phyloP scores from a whole-genome alignment of 257 asterid species.

The Capsicum rhomboideum region DNA sequence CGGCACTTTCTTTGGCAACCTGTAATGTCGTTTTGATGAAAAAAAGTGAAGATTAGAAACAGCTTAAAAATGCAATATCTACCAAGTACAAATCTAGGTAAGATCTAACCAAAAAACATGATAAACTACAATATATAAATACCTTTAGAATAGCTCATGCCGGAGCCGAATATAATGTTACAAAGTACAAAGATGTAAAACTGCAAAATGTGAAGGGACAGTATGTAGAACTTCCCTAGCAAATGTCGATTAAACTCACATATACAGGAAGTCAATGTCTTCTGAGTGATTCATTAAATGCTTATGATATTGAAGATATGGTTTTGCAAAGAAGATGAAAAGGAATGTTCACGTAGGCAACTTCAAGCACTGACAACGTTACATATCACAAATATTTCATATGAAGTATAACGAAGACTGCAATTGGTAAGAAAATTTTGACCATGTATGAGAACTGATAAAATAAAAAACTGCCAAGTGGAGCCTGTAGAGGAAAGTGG shows the following conservation, averaged over 20 bases:
- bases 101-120: not conserved
- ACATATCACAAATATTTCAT: not conserved
- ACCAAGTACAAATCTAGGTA: not conserved
- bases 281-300: not conserved
- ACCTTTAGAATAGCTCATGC: not conserved
- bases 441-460: not conserved
- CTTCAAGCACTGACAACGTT: not conserved
- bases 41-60: not conserved
- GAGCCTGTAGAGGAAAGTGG: not conserved
- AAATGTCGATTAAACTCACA: not conserved
- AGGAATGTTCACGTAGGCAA: not conserved
- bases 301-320: not conserved
- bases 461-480: not conserved
- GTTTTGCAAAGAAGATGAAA: not conserved
- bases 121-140: not conserved
- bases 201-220: not conserved
- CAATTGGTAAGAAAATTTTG: not conserved
- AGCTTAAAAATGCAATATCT: not conserved
- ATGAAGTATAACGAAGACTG: not conserved
- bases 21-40: constrained; percentile 15
- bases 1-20: constrained; percentile 99
- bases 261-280: not conserved
- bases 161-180: not conserved
- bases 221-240: not conserved
- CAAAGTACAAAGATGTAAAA: not conserved